Conservation (phyloP, 805 yeast species). For the Blastobotrys parvus region DNA sequence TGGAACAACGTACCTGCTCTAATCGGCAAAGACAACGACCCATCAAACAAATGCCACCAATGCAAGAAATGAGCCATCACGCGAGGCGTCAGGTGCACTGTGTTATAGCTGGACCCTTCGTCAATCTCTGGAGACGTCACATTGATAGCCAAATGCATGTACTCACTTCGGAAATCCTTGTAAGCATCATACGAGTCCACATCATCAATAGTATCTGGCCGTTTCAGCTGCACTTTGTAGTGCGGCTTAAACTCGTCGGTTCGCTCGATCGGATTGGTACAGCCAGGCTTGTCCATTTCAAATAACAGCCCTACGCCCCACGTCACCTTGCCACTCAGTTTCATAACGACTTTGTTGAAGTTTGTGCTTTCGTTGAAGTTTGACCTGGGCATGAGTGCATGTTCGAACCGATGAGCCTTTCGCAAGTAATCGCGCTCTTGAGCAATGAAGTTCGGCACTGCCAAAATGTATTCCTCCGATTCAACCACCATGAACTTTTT, state of each 20-base stretch:
- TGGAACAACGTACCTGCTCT: slow-evolving; percentile 63
- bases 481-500: slow-evolving; percentile 54
- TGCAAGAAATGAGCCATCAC: slow-evolving; percentile 57
- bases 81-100: slow-evolving; percentile 68
- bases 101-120: slow-evolving; percentile 41
- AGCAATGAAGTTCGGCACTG: slow-evolving; percentile 67
- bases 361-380: slow-evolving; percentile 18
- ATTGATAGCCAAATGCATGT: slow-evolving; percentile 61
- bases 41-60: slow-evolving; percentile 87
- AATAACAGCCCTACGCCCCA: slow-evolving; percentile 74
- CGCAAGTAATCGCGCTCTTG: slow-evolving; percentile 24
- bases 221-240: slow-evolving; percentile 50
- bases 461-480: slow-evolving; percentile 56
- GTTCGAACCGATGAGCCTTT: slow-evolving; percentile 24
- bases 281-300: slow-evolving; percentile 49
- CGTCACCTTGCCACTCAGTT: slow-evolving; percentile 55
- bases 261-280: slow-evolving; percentile 38
- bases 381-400: slow-evolving; percentile 20
- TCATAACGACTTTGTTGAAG: slow-evolving; percentile 45
- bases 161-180: slow-evolving; percentile 70
- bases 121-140: slow-evolving; percentile 22
- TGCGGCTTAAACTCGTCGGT: slow-evolving; percentile 48
- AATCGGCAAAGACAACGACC: slow-evolving; percentile 70
- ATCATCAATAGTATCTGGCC: slow-evolving; percentile 45
- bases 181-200: slow-evolving; percentile 65